Evolutionary conservation across 2,329 filamentous ascomycete genomes (phyloP), one percentile per base, ranked within the genome.

Genomic region (Diaporthe sp.): DNA sequence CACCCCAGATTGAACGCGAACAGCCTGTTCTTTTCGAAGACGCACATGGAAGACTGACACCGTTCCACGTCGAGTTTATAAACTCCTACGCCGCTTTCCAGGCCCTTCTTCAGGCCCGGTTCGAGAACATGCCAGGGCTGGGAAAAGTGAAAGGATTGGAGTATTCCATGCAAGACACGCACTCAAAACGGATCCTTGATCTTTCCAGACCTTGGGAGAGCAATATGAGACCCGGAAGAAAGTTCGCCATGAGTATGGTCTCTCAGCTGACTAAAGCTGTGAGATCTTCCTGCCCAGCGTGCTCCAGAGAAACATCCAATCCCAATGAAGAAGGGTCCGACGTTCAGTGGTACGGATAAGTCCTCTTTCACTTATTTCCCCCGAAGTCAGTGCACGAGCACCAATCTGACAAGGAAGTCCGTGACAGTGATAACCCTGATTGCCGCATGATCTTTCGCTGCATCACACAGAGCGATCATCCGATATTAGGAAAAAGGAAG

Each of bases 1-100:
- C 61, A n/a, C 53, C 71, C 3, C 63, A 69, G 32, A 42, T 73
- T n/a, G 42, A 69, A 2, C 61, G 39, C 3, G 47, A 73, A 35
- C 71, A 69, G 5, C 71, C 71, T 2, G 51, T 73, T 12, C 2
- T 53, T 9, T 69, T 73, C 25, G 61, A 73, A 25, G 71, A 73
- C 19, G 71, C 71, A 1, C 51, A 59, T 44, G 63, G 51, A 0
- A 68, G 71, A n/a, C 1, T 39, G 2, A 30, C n/a, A 2, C 53
- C 37, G 2, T 69, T 73, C n/a, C 51, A 69, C 15, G n/a, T 69
- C 15, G 63, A 73, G 17, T 61, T 73, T 19, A 42, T 73, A 0
- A 59, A 61, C 44, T 73, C 63, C 22, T 61, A 66, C 6, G 7
- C 19, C 1, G 71, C 53, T 8, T 73, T 73, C 32, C 71, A 73